Percentiles rank a stretch among this genome's conserved stretches.
Conservation (phyloP, 2,329 filamentous ascomycete species). For the Taxawa tesnikishii region DNA sequence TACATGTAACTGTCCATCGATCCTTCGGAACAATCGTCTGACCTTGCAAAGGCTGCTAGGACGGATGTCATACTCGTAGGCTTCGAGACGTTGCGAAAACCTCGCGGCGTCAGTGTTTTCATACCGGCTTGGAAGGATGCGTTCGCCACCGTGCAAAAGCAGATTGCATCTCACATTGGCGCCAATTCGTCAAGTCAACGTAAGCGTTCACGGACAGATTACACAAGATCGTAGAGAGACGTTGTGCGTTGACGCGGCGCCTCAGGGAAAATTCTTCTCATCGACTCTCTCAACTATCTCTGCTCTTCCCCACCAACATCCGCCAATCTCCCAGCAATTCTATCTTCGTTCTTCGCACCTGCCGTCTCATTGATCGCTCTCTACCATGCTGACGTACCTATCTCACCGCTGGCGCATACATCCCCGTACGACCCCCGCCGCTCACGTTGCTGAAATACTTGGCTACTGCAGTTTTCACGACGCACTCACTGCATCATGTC, state of each 20-base stretch:
- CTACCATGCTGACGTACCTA: slow-evolving; percentile 72
- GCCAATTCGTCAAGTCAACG: slow-evolving; percentile 3
- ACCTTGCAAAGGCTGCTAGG: slow-evolving; percentile 41
- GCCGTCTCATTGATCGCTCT: slow-evolving; percentile 60
- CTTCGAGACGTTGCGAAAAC: slow-evolving; percentile 59
- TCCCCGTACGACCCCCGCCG: slow-evolving; percentile 51
- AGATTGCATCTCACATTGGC: slow-evolving; percentile 11
- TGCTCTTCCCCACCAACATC: slow-evolving; percentile 40
- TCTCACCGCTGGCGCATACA: slow-evolving; percentile 20
- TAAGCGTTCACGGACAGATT: background rate
- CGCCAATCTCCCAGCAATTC: slow-evolving; percentile 52
- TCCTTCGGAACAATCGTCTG: slow-evolving; percentile 12
- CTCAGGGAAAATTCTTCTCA: slow-evolving; percentile 58
- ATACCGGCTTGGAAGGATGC: slow-evolving; percentile 30
- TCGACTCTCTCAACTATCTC: slow-evolving; percentile 69
- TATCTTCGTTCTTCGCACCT: slow-evolving; percentile 57
- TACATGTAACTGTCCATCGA: too few relatives aligned
- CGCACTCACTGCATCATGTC: slow-evolving; percentile 62
- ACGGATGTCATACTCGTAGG: slow-evolving; percentile 64
- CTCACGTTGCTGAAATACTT: slow-evolving; percentile 67
- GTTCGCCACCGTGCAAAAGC: slow-evolving; percentile 17
- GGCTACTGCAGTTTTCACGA: slow-evolving; percentile 72
- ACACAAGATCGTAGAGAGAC: too few relatives aligned
- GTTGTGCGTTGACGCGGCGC: slow-evolving; percentile 3
- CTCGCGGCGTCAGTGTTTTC: slow-evolving; percentile 53